Conservation (phyloP, 2,329 filamentous ascomycete genomes). For the Orbilia ellipsospora region DNA sequence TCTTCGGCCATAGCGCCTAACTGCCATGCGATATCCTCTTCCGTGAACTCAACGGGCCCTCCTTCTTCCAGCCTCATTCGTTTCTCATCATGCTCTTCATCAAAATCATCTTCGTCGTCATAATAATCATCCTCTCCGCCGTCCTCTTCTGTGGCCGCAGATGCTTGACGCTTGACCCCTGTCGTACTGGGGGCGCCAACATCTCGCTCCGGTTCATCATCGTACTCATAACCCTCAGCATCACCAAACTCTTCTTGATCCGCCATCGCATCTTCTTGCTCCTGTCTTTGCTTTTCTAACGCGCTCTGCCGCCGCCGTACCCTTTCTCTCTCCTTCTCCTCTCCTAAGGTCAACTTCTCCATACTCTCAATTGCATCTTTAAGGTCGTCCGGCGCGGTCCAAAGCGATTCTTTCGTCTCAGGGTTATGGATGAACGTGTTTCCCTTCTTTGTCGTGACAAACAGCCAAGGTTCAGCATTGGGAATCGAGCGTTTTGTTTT, state of each 20-base stretch:
- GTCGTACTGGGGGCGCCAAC: slow-evolving; percentile 43
- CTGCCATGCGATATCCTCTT: slow-evolving; percentile 94
- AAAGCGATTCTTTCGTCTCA: slow-evolving; percentile 86
- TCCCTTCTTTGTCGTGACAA: slow-evolving; percentile 92
- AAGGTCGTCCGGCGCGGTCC: slow-evolving; percentile 90
- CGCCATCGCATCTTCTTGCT: slow-evolving; percentile 48
- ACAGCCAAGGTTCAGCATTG: slow-evolving; percentile 83
- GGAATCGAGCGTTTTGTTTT: slow-evolving; percentile 82
- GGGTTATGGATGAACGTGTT: slow-evolving; percentile 91
- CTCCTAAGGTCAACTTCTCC: slow-evolving; percentile 66
- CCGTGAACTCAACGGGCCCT: slow-evolving; percentile 80
- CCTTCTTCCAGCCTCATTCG: slow-evolving; percentile 67
- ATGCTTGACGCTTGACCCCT: slow-evolving; percentile 55
- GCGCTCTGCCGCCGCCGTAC: slow-evolving; percentile 39
- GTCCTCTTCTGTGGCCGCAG: slow-evolving; percentile 67
- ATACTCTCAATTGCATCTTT: slow-evolving; percentile 79
- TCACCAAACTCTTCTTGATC: slow-evolving; percentile 58
- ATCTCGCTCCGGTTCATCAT: slow-evolving; percentile 57
- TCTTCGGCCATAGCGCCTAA: slow-evolving; percentile 87
- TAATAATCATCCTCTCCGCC: slow-evolving; percentile 73
- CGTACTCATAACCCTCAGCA: slow-evolving; percentile 52
- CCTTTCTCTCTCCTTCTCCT: slow-evolving; percentile 57
- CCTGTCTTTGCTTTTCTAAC: slow-evolving; percentile 45
- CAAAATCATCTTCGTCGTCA: slow-evolving; percentile 67
- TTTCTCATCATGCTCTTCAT: slow-evolving; percentile 67